Conservation (phyloP, 2,329 filamentous ascomycete genomes). For the Fusarium sp. region DNA sequence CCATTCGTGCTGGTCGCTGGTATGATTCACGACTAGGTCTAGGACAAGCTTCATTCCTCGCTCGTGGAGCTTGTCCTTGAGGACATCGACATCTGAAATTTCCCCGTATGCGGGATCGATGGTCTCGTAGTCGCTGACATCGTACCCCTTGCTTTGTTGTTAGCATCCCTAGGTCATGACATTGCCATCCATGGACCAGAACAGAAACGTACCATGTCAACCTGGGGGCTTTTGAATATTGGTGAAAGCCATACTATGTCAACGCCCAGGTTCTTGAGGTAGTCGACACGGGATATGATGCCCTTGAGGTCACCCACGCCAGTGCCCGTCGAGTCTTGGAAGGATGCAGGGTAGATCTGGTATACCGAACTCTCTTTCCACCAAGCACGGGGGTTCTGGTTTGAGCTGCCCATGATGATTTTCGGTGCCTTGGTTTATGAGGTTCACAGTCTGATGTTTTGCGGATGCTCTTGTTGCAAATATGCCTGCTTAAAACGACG, state of each 20-base stretch:
- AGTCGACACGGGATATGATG: slow-evolving; percentile 66
- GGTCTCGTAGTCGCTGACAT: slow-evolving; percentile 74
- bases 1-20: slow-evolving; percentile 66
- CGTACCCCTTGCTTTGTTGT: slow-evolving; percentile 66
- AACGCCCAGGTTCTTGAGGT: slow-evolving; percentile 64
- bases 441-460: background rate
- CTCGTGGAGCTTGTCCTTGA: slow-evolving; percentile 70
- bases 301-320: slow-evolving; percentile 68
- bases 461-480: background rate
- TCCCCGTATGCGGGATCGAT: slow-evolving; percentile 76
- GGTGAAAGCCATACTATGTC: slow-evolving; percentile 68
- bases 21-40: slow-evolving; percentile 81
- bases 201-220: slow-evolving; percentile 66
- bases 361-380: slow-evolving; percentile 72
- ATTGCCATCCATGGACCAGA: background rate
- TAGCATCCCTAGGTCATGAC: background rate
- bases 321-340: slow-evolving; percentile 67
- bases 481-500: background rate
- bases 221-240: slow-evolving; percentile 63
- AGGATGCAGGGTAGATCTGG: slow-evolving; percentile 71
- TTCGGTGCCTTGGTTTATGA: background rate
- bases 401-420: slow-evolving; percentile 37
- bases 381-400: slow-evolving; percentile 53
- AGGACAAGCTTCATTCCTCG: slow-evolving; percentile 76
- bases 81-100: slow-evolving; percentile 71